Evolutionary conservation across 768 basidiomycete genomes (phyloP).

Genomic region (Podaxis rugospora): DNA sequence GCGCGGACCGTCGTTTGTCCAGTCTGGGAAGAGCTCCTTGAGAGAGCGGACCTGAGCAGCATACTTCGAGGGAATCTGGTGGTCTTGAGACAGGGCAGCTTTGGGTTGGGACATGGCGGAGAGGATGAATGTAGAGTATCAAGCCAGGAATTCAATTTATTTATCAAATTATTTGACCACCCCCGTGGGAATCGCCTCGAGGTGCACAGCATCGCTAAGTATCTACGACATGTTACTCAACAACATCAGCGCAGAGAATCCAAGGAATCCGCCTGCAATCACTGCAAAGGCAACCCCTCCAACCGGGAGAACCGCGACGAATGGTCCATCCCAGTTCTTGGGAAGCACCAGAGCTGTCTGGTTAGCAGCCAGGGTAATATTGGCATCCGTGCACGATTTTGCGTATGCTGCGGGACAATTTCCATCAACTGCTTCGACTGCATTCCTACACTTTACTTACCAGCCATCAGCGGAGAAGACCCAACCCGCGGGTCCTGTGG

Average conservation of each 20-base stretch:
- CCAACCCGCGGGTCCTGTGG: constrained; percentile 53
- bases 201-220: constrained; percentile 1
- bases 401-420: constrained; percentile 44
- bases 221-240: constrained; percentile 47
- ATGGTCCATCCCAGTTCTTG: constrained; percentile 57
- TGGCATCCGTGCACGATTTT: constrained; percentile 36
- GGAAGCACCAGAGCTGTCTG: constrained; percentile 42
- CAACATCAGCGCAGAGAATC: constrained; percentile 42
- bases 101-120: constrained; percentile 52
- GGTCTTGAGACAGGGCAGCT: constrained; percentile 37
- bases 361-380: constrained; percentile 33
- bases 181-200: constrained; percentile 23
- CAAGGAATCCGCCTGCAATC: constrained; percentile 39
- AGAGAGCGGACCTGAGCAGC: constrained; percentile 50
- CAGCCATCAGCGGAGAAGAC: constrained; percentile 51
- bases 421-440: constrained; percentile 6
- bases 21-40: constrained; percentile 67
- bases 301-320: constrained; percentile 39
- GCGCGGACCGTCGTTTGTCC: constrained; percentile 62
- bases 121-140: constrained; percentile 15
- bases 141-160: constrained; percentile 26
- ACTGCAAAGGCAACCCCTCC: constrained; percentile 43
- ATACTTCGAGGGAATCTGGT: not conserved
- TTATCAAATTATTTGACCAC: constrained; percentile 3
- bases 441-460: constrained; percentile 30